These are phyloP conservation scores for Plasmodium berghei DNA, from an alignment of 169 alveolate genomes.

Conservation along the genomic window DNA sequence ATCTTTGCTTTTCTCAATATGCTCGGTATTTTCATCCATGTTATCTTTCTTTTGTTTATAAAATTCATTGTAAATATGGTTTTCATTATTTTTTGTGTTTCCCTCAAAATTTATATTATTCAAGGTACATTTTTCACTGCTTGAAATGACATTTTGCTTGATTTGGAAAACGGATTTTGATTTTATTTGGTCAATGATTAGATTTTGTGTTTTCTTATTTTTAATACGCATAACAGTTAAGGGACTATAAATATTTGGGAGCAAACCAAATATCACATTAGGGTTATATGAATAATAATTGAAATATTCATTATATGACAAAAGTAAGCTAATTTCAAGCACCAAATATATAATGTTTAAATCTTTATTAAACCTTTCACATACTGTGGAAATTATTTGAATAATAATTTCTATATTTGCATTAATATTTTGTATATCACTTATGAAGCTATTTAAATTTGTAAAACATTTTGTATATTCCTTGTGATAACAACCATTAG, in stretches of 20 bases:
- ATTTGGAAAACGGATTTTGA: neutral
- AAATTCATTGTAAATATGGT: neutral
- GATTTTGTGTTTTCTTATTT: neutral
- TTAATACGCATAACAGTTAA: constrained; percentile 16
- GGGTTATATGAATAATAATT: constrained; percentile 52
- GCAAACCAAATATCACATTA: constrained; percentile 46
- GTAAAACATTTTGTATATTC: constrained; percentile 12
- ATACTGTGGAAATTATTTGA: constrained; percentile 33
- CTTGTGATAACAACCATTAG: neutral
- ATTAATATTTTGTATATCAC: constrained; percentile 26
- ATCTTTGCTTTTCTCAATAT: constrained; percentile 7
- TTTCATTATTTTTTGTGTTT: neutral
- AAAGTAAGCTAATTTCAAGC: constrained; percentile 28
- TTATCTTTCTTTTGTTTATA: neutral
- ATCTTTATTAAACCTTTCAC: constrained; percentile 36
- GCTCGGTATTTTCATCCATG: neutral
- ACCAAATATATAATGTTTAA: constrained; percentile 45
- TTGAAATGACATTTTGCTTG: neutral
- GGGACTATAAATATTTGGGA: constrained; percentile 36
- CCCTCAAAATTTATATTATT: neutral
- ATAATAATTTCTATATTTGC: constrained; percentile 32
- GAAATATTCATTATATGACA: constrained; percentile 52
- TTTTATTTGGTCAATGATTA: neutral
- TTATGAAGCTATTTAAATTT: constrained; percentile 43
- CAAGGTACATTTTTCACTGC: neutral